Evolutionary conservation across 1,139 yeast genomes (phyloP), one percentile per base, ranked within the genome.

Genomic region (Zygoascus meyerae): DNA sequence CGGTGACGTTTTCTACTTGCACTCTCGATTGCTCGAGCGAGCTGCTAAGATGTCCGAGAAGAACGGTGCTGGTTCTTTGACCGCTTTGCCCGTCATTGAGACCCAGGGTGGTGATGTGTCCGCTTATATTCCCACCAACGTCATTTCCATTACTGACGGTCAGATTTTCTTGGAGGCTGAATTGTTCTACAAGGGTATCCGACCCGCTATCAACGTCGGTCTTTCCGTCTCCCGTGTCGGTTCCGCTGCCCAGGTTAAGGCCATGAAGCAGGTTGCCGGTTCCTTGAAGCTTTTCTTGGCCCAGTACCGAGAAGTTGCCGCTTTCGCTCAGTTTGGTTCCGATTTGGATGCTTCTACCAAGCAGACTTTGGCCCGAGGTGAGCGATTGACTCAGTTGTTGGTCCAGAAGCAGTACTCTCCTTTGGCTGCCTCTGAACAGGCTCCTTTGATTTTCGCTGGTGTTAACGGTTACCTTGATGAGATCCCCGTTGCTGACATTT

Each of bases 221-320:
- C 84, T 92, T 70, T 92, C 98, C 67, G 98, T 92, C 68, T 92
- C 98, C 67, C 95, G 98, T 83, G 98, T 92, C 79, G 98, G 98
- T 78, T 92, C 98, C 62, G 98, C 98, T 69, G 98, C 98, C 69
- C 98, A 92, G 82, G 97, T 92, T 68, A 92, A 92, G 84, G 97
- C 98, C 75, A 86, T 94, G 95, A 92, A 92, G 79, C 97, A 92
- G 83, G 98, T 94, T 75, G 98, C 98, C 63, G 99, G 98, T 84
- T 94, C 98, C 64, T 85, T 92, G 78, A 92, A 92, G 78, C 86
- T 92, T 76, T 92, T 87, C 96, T 86, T 92, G 83, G 99, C 99
- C 68, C 99, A 92, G 81, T 92, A 92, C 86, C 92, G 99, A 87
- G 99, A 92, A 83, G 98, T 92, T 68, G 98, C 98, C 70, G 98